Percentiles rank a stretch among this genome's conserved stretches.
These are phyloP conservation scores for Arctium minus DNA, from an alignment of 129 eudicot species.

Conservation along the genomic window DNA sequence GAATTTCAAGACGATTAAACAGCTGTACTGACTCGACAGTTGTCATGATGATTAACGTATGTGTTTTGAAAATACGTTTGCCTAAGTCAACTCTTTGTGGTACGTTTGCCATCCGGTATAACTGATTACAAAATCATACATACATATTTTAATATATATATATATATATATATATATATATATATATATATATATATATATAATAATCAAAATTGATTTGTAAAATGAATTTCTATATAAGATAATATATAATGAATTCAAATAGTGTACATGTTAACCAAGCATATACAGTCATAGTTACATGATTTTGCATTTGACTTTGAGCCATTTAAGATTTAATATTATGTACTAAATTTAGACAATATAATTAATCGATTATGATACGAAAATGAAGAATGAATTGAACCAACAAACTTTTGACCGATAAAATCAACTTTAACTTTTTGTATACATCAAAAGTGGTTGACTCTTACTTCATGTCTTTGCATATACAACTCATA, in stretches of 20 bases:
- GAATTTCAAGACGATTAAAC: neutral
- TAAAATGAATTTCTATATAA: neutral
- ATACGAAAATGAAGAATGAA: neutral
- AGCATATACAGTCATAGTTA: neutral
- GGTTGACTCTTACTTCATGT: slow-evolving; percentile 1
- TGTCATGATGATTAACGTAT: neutral
- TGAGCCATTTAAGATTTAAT: neutral
- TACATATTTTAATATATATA: neutral
- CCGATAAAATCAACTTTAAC: neutral
- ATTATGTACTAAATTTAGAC: neutral
- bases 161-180: too few species aligned
- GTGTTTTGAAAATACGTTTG: neutral
- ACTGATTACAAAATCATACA: neutral
- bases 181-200: too few species aligned
- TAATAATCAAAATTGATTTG: neutral
- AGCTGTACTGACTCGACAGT: neutral
- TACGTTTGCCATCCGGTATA: neutral
- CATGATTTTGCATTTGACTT: neutral
- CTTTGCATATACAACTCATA: neutral
- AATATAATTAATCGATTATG: neutral
- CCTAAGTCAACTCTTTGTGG: neutral
- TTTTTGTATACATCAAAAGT: neutral
- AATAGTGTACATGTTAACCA: neutral
- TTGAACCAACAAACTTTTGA: neutral
- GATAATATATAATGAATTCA: neutral